Base-by-base conservation (phyloP, 345 rosid genomes). In the Syzygium oleosum region DNA sequence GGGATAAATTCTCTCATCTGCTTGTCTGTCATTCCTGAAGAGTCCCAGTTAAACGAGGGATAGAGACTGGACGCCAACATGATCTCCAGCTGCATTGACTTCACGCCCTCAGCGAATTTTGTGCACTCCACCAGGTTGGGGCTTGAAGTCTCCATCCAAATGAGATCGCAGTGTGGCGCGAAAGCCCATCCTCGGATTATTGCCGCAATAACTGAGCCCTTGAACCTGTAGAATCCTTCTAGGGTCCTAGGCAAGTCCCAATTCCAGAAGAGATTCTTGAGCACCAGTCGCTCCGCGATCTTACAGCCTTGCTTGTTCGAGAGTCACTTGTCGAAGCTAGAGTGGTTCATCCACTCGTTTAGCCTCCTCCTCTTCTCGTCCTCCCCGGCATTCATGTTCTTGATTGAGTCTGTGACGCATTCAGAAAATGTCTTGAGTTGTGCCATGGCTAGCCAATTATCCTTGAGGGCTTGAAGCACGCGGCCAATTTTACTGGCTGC, bases 1-100 rank as follows among this genome's bases (percentile, higher is more conserved):
- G 99, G 99, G 56, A 97, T 98, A 91, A 98, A 97, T 68, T 96
- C 98, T 92, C 56, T 89, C 98, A 96, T 98, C 87, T 96, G 97
- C 73, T 91, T 90, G 85, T 98, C 97, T 0, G 88, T 94, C 99
- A 97, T 98, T 7, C 98, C 96, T 0, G 99, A 98, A 8, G 98
- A 98, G 38, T 98, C 99, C 99, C 98, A 97, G 84, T 97, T 97
- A 91, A 98, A 98, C 9, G 98, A 98, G 1, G 99, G 99, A 3
- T 98, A 98, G 52, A 98, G 96, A 88, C 97, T 97, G 85, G 96
- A 98, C 23, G 98, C 98, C 88, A 98, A 88, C 99, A 98, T 98
- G 85, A 90, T 92, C 90, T 93, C 98, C 0, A 98, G 98, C 12
- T 93, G 89, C 92, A 77, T 87, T 4, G 95, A 90, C 87, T 95